phyloP scores from a whole-genome alignment of 228 moss, liverwort and hornwort species.

The Sphagnum magellanicum region DNA sequence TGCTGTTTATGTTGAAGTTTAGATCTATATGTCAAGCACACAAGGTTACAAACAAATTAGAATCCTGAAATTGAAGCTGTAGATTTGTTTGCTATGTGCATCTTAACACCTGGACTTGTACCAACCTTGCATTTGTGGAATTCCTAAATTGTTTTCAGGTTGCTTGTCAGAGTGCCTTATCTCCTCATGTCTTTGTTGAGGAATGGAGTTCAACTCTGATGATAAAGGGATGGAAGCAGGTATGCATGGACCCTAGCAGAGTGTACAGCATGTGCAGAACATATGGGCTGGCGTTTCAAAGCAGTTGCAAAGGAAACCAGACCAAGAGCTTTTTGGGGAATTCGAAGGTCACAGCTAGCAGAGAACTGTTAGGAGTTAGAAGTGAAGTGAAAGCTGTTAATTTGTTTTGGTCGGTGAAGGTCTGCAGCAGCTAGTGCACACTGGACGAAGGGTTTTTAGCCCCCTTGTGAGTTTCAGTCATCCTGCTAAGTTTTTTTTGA shows the following conservation, averaged over 20 bases:
- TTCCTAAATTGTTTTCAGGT: too few species aligned
- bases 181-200: too few species aligned
- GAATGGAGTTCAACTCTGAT: too few species aligned
- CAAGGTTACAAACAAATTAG: too few species aligned
- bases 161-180: too few species aligned
- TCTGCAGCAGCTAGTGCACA: constrained; percentile 7
- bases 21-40: too few species aligned
- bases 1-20: neutral
- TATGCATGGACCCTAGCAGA: constrained; percentile 95
- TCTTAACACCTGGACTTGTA: too few species aligned
- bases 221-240: constrained; percentile 19
- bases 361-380: constrained; percentile 41
- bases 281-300: constrained; percentile 98
- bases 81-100: too few species aligned
- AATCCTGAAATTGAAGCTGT: too few species aligned
- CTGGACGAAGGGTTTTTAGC: constrained; percentile 7
- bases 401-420: constrained; percentile 4
- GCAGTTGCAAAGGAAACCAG: constrained; percentile 74
- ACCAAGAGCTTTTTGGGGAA: constrained; percentile 93
- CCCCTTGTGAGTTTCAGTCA: constrained; percentile 11
- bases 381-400: neutral
- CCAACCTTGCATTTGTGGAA: too few species aligned
- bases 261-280: constrained; percentile 75
- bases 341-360: constrained; percentile 91
- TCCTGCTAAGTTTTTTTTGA: constrained; percentile 12